Base-by-base conservation (phyloP, 345 rosid species). In the Heritiera fomes region DNA sequence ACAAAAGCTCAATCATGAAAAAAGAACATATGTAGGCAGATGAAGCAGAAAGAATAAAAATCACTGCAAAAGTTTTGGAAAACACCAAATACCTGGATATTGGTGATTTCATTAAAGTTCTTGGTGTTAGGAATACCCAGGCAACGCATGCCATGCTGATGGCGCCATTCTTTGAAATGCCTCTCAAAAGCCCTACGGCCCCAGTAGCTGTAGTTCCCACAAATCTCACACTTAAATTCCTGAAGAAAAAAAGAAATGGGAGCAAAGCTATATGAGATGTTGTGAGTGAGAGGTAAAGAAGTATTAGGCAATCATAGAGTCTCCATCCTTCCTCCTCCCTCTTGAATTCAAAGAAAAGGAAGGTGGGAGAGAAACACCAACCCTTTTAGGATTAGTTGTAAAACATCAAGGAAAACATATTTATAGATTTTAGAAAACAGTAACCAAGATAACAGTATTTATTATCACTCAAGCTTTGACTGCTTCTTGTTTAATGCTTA, bases 61-160 rank as follows among this genome's bases (percentile, higher is more conserved):
- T 67, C 50, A 43, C n/a, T 45, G 70, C 71, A 41, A 8, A 4
- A n/a, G 10, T 41, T 66, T 50, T n/a, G 71, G n/a, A 66, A 41
- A 40, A 41, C 13, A 47, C 20, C 23, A 15, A 5, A 41, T 80
- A 94, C 99, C 91, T 87, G 88, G 59, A 97, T 97, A 0, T 97
- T 91, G 23, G 98, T 97, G 84, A 97, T 91, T 84, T 97, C 98
- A 13, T 97, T 97, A 78, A 97, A 97, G 87, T 97, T 97, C 86
- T 97, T 97, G 46, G 99, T 97, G 88, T 97, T 97, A 53, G 99
- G 99, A 76, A 97, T 97, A 78, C 98, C 98, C 70, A 94, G 87
- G 82, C 98, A 97, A 45, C 98, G 98, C 99, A 97, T 97, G 64
- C 99, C 99, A 81, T 97, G 99, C 79, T 97, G 99, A 88, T 97